Conservation (phyloP, 2,329 filamentous ascomycete species). For the Beauveria asiatica region DNA sequence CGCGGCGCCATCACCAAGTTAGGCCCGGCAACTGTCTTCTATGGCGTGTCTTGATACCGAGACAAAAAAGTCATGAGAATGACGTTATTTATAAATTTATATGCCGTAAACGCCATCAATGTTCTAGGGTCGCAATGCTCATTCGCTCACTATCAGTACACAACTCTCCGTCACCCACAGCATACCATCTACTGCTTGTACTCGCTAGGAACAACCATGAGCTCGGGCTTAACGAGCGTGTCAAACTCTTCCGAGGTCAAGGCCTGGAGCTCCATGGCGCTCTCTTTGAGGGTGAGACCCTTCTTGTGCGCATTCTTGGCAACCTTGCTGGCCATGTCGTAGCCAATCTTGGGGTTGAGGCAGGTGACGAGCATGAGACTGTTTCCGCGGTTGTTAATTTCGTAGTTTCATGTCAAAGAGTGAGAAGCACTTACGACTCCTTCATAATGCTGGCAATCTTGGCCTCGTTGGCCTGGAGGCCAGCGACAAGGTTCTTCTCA, state of each 20-base stretch:
- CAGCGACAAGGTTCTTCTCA: constrained; percentile 83
- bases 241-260: constrained; percentile 87
- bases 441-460: constrained; percentile 85
- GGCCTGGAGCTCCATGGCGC: constrained; percentile 85
- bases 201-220: constrained; percentile 80
- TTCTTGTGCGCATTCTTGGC: constrained; percentile 99
- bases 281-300: constrained; percentile 86
- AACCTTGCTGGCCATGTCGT: constrained; percentile 94
- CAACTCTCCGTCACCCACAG: not conserved
- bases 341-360: constrained; percentile 93
- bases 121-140: not conserved
- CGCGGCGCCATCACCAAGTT: no score
- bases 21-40: no score
- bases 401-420: constrained; percentile 1
- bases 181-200: constrained; percentile 39
- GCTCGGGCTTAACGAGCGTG: constrained; percentile 77
- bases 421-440: constrained; percentile 62
- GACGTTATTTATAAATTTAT: not conserved
- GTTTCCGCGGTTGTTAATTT: constrained; percentile 14
- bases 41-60: no score
- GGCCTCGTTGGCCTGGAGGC: constrained; percentile 86
- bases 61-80: not conserved
- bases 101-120: not conserved
- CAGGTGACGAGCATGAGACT: constrained; percentile 98
- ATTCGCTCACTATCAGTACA: not conserved